Conservation (phyloP, 1,284 basidiomycete genomes). For the Ganoderma meredithae region DNA sequence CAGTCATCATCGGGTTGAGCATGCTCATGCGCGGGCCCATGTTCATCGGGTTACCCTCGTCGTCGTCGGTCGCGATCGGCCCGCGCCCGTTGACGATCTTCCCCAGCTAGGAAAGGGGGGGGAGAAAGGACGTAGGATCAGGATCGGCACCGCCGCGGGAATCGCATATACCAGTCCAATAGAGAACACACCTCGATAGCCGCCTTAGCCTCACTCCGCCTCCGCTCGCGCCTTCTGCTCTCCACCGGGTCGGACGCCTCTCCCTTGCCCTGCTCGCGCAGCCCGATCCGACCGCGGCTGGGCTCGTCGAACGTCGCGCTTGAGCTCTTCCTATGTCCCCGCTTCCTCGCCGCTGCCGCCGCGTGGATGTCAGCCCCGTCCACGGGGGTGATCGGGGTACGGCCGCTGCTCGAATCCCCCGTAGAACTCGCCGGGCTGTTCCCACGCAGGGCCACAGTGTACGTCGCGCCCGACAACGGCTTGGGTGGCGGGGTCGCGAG, state of each 20-base stretch:
- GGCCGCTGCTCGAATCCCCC: slow-evolving; percentile 78
- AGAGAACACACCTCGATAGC: slow-evolving; percentile 72
- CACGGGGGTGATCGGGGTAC: slow-evolving; percentile 72
- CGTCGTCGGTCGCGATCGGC: slow-evolving; percentile 66
- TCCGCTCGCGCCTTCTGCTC: slow-evolving; percentile 66
- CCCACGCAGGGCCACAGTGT: slow-evolving; percentile 42
- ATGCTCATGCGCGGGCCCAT: slow-evolving; percentile 48
- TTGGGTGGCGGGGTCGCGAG: slow-evolving; percentile 41
- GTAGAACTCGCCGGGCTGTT: slow-evolving; percentile 81
- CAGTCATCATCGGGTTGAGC: slow-evolving; percentile 59
- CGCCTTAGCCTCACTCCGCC: slow-evolving; percentile 77
- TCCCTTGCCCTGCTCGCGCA: slow-evolving; percentile 48
- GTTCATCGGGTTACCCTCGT: slow-evolving; percentile 54
- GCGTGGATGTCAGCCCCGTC: slow-evolving; percentile 75
- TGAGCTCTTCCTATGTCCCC: slow-evolving; percentile 52
- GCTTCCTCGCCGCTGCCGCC: slow-evolving; percentile 30
- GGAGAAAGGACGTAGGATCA: not conserved
- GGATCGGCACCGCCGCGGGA: slow-evolving; percentile 8
- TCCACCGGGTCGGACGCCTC: slow-evolving; percentile 51
- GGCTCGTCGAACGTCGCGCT: slow-evolving; percentile 66
- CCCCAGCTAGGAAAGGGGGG: slow-evolving; percentile 60
- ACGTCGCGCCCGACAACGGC: slow-evolving; percentile 50
- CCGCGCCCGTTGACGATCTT: slow-evolving; percentile 81
- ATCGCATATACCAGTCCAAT: not conserved
- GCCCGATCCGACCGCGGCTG: slow-evolving; percentile 36